Base-by-base conservation (phyloP, 2,329 filamentous ascomycete genomes). In the Fusarium hostae region DNA sequence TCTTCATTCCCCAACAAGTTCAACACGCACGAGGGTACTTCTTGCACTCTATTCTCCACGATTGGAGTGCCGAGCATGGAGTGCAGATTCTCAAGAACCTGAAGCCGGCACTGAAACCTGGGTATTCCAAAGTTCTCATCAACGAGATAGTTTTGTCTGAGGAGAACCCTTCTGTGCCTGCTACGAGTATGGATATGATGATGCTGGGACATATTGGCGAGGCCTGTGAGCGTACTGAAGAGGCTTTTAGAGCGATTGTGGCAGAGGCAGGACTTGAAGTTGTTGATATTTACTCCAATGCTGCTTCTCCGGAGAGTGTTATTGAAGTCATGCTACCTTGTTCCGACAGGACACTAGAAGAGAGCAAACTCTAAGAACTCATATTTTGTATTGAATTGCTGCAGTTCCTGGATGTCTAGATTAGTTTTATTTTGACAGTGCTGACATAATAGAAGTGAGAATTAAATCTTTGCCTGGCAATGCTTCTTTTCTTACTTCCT, bases 1-100 rank as follows among this genome's bases (percentile, higher is more conserved):
- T 79, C 39, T 73, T 72, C 20, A 55, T 50, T 10, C 52, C 68
- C 18, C 75, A 78, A 30, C 70, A 67, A 0, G 45, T 77, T 5
- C 66, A 70, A 24, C 66, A 67, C 51, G 54, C 55, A 28, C 55
- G 41, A 30, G 37, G 35, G 18, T 59, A 68, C 35, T 39, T 48
- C 26, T 71, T 79, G 76, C 71, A 79, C 80, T 59, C 77, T 76
- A 55, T 78, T 45, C 76, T 83, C 3, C 82, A 83, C 62, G 79
- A 83, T 59, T 83, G 81, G 62, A 68, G 77, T 26, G 80, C 82
- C 56, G 72, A 76, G 3, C 76, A 76, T 18, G 77, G 74, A 30
- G 75, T 78, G 3, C 55, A 71, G 26, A 82, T 82, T 2, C 72
- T 83, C 9, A 56, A 72, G 44, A 75, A 74, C 6, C 52, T 82